Evolutionary conservation across 805 yeast species (phyloP).

Genomic region (Kodamaea neixiangensis): DNA sequence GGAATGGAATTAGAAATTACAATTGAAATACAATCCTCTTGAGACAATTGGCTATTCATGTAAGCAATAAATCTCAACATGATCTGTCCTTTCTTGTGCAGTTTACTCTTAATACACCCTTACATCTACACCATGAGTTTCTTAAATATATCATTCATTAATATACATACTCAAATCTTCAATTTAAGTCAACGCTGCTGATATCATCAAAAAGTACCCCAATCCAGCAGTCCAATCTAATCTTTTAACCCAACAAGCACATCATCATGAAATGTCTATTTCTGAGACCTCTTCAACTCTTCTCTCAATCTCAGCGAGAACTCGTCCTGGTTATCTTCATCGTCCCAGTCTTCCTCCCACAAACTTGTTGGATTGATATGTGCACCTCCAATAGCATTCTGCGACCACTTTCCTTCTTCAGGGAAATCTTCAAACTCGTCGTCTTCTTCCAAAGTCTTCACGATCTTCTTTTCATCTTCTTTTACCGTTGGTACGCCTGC

Average conservation of each 20-base stretch:
- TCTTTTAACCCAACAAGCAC: not conserved
- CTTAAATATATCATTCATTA: not conserved
- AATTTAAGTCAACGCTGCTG: too few relatives aligned
- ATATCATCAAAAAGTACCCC: too few relatives aligned
- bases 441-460: slow-evolving; percentile 87
- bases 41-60: too few relatives aligned
- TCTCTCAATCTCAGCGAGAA: slow-evolving; percentile 73
- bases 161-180: not conserved
- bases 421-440: slow-evolving; percentile 98
- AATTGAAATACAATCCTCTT: too few relatives aligned
- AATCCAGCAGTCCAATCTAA: too few relatives aligned
- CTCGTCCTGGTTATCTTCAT: slow-evolving; percentile 89
- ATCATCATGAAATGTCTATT: slow-evolving; percentile 4
- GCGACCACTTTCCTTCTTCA: slow-evolving; percentile 76
- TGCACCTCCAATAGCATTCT: slow-evolving; percentile 46
- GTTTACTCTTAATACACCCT: not conserved
- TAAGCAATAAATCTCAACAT: too few relatives aligned
- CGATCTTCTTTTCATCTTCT: slow-evolving; percentile 38
- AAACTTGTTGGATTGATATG: slow-evolving; percentile 58
- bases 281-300: slow-evolving; percentile 30
- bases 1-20: too few relatives aligned
- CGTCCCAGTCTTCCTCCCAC: slow-evolving; percentile 99
- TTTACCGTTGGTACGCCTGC: not conserved
- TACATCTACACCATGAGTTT: not conserved
- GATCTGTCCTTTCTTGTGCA: too few relatives aligned